A percentile compares a stretch with the other conserved stretches of the same genome.
These are phyloP conservation scores for Gypsophila paniculata DNA, from an alignment of 179 eudicot species.

Conservation along the genomic window DNA sequence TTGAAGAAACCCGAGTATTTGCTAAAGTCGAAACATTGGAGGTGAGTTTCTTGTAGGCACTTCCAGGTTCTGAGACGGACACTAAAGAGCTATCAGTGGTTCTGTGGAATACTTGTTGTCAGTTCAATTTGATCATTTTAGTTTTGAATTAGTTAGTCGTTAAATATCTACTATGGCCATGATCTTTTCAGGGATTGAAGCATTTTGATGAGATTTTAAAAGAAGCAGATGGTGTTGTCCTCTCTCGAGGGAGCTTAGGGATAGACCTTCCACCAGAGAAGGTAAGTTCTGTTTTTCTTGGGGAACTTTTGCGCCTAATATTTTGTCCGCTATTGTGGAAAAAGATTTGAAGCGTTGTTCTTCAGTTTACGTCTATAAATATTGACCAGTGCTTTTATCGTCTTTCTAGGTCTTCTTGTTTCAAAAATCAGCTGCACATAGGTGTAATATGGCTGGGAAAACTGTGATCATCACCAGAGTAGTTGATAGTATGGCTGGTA, in stretches of 20 bases:
- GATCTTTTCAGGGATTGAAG: constrained; percentile 53
- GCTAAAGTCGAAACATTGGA: constrained; percentile 90
- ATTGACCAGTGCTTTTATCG: constrained; percentile 10
- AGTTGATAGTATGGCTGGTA: constrained; percentile 37
- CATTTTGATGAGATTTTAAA: constrained; percentile 90
- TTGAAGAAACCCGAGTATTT: constrained; percentile 76
- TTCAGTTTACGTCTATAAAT: neutral
- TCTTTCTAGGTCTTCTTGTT: constrained; percentile 37
- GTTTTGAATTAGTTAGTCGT: neutral
- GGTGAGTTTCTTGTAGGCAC: constrained; percentile 37
- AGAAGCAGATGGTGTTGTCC: constrained; percentile 91
- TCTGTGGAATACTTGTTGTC: neutral
- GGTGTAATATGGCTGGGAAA: constrained; percentile 37
- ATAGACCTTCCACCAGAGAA: constrained; percentile 95
- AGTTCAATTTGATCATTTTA: neutral
- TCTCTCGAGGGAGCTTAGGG: constrained; percentile 90
- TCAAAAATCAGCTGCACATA: constrained; percentile 34
- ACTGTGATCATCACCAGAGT: constrained; percentile 36
- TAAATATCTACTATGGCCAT: neutral
- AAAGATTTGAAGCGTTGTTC: neutral
- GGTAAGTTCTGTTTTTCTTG: constrained; percentile 32
- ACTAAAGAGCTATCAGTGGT: neutral
- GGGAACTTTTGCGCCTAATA: no score
- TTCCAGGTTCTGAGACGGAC: neutral
- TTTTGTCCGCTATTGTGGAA: no score